phyloP scores from a whole-genome alignment of 768 basidiomycete species.

The Serpula lacrymans region DNA sequence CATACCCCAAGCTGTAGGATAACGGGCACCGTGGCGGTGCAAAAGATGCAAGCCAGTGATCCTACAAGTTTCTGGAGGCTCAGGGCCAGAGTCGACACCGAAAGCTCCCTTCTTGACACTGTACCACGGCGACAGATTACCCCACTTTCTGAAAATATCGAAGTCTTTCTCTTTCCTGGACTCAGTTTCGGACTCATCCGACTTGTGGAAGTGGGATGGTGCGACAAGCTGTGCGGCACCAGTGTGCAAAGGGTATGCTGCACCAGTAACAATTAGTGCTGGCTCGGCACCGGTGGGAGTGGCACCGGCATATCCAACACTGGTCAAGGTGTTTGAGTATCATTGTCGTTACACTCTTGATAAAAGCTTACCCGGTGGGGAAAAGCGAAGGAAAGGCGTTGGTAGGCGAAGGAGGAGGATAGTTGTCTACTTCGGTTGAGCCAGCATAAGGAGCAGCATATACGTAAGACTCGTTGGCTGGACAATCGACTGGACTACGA shows the following conservation, averaged over 20 bases:
- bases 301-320: constrained; percentile 70
- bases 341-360: too few relatives aligned
- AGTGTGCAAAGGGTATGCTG: constrained; percentile 74
- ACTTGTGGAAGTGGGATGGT: constrained; percentile 31
- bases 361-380: constrained; percentile 46
- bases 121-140: constrained; percentile 85
- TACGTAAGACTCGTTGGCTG: constrained; percentile 23
- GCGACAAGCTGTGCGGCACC: constrained; percentile 62
- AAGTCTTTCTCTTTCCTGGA: constrained; percentile 40
- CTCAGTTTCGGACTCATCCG: constrained; percentile 24
- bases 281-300: constrained; percentile 82
- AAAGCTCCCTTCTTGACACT: constrained; percentile 63
- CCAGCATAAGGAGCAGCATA: constrained; percentile 69
- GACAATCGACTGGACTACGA: constrained; percentile 1
- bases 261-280: constrained; percentile 68
- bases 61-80: constrained; percentile 64
- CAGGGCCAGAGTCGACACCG: constrained; percentile 69
- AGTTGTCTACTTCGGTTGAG: constrained; percentile 64
- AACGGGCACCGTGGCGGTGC: constrained; percentile 80
- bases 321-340: constrained; percentile 3
- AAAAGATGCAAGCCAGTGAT: constrained; percentile 75
- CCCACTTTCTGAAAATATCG: constrained; percentile 75
- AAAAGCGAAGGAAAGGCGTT: constrained; percentile 71
- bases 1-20: constrained; percentile 64
- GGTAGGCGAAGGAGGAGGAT: constrained; percentile 71